phyloP scores from a whole-genome alignment of 176 grass and related monocot genomes.

The Oryza punctata region DNA sequence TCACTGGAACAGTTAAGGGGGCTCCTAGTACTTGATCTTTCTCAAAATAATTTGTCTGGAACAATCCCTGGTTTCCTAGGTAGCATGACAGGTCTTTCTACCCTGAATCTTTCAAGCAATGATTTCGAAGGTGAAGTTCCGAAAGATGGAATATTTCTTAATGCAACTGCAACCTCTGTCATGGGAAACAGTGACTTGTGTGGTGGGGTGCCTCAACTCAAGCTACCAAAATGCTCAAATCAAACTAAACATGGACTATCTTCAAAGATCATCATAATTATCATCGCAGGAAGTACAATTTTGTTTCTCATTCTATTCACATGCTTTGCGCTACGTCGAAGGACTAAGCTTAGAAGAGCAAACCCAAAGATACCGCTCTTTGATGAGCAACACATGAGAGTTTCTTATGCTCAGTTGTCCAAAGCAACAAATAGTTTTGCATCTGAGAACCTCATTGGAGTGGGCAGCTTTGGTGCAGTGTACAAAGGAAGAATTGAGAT shows the following conservation, averaged over 20 bases:
- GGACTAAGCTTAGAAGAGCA: neutral
- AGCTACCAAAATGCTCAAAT: conserved; percentile 15
- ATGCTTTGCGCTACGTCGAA: neutral
- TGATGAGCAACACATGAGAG: conserved; percentile 7
- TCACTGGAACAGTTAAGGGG: conserved; percentile 27
- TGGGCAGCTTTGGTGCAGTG: conserved; percentile 27
- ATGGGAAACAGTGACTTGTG: conserved; percentile 39
- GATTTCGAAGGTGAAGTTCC: conserved; percentile 56
- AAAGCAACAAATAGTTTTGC: conserved; percentile 18
- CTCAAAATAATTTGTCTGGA: conserved; percentile 46
- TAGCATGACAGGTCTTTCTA: conserved; percentile 7
- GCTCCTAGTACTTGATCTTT: conserved; percentile 40
- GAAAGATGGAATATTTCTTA: conserved; percentile 40
- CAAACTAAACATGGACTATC: neutral
- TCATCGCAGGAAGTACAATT: neutral
- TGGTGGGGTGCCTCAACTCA: conserved; percentile 16
- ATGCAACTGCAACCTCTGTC: conserved; percentile 26
- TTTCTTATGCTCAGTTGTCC: conserved; percentile 29
- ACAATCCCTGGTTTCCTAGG: conserved; percentile 42
- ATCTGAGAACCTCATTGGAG: conserved; percentile 9
- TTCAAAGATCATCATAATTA: neutral
- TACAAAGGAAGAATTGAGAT: conserved; percentile 17
- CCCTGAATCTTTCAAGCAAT: conserved; percentile 61
- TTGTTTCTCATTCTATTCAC: neutral
- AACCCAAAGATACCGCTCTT: neutral